Base-by-base conservation (phyloP, 1,139 yeast genomes). In the Kodamaea sp. region DNA sequence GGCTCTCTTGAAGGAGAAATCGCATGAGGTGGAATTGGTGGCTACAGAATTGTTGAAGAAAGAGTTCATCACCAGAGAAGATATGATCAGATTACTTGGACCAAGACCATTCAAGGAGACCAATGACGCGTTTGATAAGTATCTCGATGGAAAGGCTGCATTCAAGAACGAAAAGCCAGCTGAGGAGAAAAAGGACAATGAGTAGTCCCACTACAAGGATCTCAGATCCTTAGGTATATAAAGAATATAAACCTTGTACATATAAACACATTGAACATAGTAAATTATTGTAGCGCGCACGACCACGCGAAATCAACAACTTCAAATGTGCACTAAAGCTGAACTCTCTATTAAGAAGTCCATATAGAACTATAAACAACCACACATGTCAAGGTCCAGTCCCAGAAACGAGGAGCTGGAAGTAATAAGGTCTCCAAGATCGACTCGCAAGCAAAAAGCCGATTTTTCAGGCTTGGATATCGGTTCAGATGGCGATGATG, bases 111-210 rank as follows among this genome's bases (percentile, higher is more conserved):
- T 83, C 73, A 83, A 86, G 5, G 96, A 89, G 55, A 78, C 78
- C 47, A 89, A 89, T 51, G 96, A 88, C 51, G 96, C 96, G 3
- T 90, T 90, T 66, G 96, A 88, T 61, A 89, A 90, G 59, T 92
- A 92, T 56, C 61, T 71, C 31, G 71, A 68, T 35, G 69, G 69
- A 7, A 63, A 65, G 38, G 68, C 64, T 29, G 71, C 72, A 12
- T 67, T 63, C 47, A 59, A 57, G 48, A 54, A 61, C 37, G 59
- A 55, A 15, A 53, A 43, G 31, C 54, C 54, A 26, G 41, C 43
- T 5, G 50, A 50, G 13, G 61, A 60, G 39, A 50, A 51, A 38
- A 58, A 59, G 40, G 63, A 58, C 32, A 44, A 40, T 23, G 57
- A 48, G 24, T 22, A 22, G 22, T 21, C n/a, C n/a, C n/a, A n/a